These are phyloP conservation scores for Phytophthora syringae DNA, from an alignment of 352 stramenopile species.

Conservation along the genomic window DNA sequence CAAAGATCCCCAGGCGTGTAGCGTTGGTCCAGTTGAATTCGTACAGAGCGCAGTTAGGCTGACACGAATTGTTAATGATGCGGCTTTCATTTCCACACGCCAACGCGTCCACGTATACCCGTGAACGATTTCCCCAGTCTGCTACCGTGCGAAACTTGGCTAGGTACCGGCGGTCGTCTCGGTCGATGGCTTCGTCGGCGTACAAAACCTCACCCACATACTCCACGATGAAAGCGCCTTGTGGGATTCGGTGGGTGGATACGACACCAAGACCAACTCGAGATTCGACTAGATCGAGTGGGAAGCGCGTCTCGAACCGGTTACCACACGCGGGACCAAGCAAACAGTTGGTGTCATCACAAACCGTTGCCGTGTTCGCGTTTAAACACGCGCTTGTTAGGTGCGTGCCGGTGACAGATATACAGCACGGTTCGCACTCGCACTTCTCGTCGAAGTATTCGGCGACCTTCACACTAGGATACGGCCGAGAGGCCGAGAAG, in stretches of 20 bases:
- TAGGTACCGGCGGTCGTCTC: neutral
- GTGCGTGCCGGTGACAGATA: neutral
- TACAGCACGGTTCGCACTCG: neutral
- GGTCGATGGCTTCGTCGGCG: neutral
- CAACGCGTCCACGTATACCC: too few species aligned
- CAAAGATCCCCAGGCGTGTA: too few species aligned
- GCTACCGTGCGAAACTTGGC: neutral
- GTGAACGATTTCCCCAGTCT: too few species aligned
- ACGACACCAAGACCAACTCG: too few species aligned
- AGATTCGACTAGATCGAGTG: neutral
- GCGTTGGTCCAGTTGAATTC: too few species aligned
- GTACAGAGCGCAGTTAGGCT: too few species aligned
- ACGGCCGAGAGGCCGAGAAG: neutral
- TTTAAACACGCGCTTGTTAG: neutral
- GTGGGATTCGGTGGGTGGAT: neutral
- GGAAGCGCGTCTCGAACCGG: neutral
- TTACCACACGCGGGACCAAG: slow-evolving; percentile 1
- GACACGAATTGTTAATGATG: too few species aligned
- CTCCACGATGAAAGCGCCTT: neutral
- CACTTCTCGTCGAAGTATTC: neutral
- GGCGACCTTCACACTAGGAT: neutral
- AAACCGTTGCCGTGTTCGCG: neutral
- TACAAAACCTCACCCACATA: neutral
- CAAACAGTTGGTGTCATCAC: neutral
- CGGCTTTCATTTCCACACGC: too few species aligned